Evolutionary conservation across 2,329 filamentous ascomycete species (phyloP), one percentile per base, ranked within the genome.

Genomic region (Neodidymelliopsis sp.): DNA sequence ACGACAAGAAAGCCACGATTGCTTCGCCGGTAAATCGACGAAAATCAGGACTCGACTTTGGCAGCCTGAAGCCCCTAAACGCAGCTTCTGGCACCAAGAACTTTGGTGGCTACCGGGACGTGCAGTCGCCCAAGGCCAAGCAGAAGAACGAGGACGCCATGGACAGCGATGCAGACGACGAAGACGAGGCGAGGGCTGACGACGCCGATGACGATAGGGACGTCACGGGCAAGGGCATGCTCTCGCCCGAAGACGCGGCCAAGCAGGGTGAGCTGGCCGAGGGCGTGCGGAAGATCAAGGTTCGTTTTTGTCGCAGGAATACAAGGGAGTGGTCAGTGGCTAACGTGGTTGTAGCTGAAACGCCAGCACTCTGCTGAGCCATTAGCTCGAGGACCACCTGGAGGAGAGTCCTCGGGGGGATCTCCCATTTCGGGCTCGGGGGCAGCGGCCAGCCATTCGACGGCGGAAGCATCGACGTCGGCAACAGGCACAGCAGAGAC

Each of bases 41-140:
- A 63, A 87, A 91, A 62, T 95, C 91, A 3, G 82, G 87, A 6
- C 82, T 92, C 1, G 91, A 97, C 74, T 93, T 97, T 66, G 87
- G 90, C 11, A 91, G 83, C 47, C 81, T 97, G 8, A 89, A 88
- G 2, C 91, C 92, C 0, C 79, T 97, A 16, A 95, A 95, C 71
- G 82, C 89, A 2, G 49, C 60, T 5, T 84, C 85, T n/a, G 91
- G 92, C 19, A 93, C 91, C 0, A 90, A 95, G 36, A 92, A 92
- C 25, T 97, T 96, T 71, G 87, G 91, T 3, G 84, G 89, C 11
- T 97, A 97, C 77, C 85, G 93, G 43, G 91, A 95, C 56, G 74
- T 80, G 12, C 81, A 84, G 43, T 76, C 78, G 1, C 71, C 78
- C 3, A 73, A 72, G 34, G 63, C 79, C 45, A 85, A 85, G 64